Percentiles rank a stretch among this genome's conserved stretches.
phyloP scores from a whole-genome alignment of 495 filamentous ascomycete species.

The Chaetomium fimeti region DNA sequence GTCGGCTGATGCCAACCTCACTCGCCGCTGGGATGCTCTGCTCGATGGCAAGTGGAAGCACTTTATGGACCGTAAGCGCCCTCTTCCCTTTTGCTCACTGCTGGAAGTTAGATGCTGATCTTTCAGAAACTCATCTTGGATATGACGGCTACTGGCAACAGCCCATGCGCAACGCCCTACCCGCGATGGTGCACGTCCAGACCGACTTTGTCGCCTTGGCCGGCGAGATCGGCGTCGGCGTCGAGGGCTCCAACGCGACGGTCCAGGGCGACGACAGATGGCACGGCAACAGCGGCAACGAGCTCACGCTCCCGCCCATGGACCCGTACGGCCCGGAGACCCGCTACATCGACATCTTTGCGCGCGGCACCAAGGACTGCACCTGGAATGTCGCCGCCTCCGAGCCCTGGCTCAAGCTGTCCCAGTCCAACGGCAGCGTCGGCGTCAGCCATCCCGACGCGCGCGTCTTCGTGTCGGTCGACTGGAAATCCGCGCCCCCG shows the following conservation, averaged over 20 bases:
- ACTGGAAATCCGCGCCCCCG: conserved; percentile 57
- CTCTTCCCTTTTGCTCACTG: too few species aligned
- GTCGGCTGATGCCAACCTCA: conserved; percentile 61
- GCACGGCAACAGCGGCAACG: conserved; percentile 56
- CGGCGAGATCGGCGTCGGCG: conserved; percentile 63
- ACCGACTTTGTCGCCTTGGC: conserved; percentile 54
- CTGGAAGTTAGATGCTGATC: neutral
- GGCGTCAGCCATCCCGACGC: conserved; percentile 52
- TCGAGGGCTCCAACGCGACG: conserved; percentile 63
- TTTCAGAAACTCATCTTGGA: conserved; percentile 52
- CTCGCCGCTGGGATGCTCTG: conserved; percentile 60
- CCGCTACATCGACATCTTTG: conserved; percentile 68
- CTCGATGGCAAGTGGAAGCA: conserved; percentile 71
- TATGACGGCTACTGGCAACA: conserved; percentile 63
- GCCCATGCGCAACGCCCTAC: conserved; percentile 66
- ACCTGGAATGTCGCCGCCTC: conserved; percentile 54
- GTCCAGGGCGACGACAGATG: conserved; percentile 66
- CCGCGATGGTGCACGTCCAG: conserved; percentile 59
- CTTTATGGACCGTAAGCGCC: conserved; percentile 60
- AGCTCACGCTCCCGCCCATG: conserved; percentile 56
- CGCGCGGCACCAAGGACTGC: conserved; percentile 58
- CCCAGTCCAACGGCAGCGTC: conserved; percentile 55
- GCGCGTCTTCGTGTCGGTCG: conserved; percentile 59
- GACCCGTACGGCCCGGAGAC: conserved; percentile 61
- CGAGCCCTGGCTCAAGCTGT: conserved; percentile 57